Percentiles rank a stretch among this genome's conserved stretches.
phyloP scores from a whole-genome alignment of 108 stramenopile genomes.

The Nannochloropsis oceanica region DNA sequence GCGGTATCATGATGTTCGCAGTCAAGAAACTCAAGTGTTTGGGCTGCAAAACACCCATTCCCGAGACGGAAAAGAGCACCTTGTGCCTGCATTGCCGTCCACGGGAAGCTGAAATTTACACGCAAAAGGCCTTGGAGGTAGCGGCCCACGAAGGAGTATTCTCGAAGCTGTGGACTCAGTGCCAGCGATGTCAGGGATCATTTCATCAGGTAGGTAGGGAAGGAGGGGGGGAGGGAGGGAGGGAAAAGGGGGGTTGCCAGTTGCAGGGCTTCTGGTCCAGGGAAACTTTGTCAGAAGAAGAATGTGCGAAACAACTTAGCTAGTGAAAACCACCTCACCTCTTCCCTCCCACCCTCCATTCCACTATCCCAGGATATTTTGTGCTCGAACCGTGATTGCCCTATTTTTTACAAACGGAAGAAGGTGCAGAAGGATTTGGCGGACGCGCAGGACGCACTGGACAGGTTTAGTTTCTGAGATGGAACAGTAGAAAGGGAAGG shows the following conservation, averaged over 20 bases:
- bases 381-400: slow-evolving; percentile 95
- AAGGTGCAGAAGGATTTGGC: slow-evolving; percentile 91
- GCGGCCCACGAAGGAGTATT: slow-evolving; percentile 63
- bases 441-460: slow-evolving; percentile 67
- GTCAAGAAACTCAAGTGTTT: slow-evolving; percentile 84
- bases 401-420: slow-evolving; percentile 93
- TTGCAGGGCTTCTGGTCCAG: neutral
- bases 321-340: neutral
- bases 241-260: too few species aligned
- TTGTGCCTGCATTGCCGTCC: slow-evolving; percentile 77
- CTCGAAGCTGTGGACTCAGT: slow-evolving; percentile 73
- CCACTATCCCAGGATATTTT: slow-evolving; percentile 44
- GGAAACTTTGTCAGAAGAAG: neutral
- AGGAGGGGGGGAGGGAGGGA: too few species aligned
- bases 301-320: neutral
- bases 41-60: slow-evolving; percentile 79
- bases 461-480: slow-evolving; percentile 64
- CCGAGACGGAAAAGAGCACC: slow-evolving; percentile 53
- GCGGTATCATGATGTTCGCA: slow-evolving; percentile 94
- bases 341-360: neutral
- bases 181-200: slow-evolving; percentile 94
- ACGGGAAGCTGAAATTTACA: slow-evolving; percentile 73
- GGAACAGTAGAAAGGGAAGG: too few species aligned
- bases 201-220: slow-evolving; percentile 65
- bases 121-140: slow-evolving; percentile 61